A percentile compares a stretch with the other conserved stretches of the same genome.
Conservation (phyloP, 2,329 filamentous ascomycete species). For the Penicillium sp. region DNA sequence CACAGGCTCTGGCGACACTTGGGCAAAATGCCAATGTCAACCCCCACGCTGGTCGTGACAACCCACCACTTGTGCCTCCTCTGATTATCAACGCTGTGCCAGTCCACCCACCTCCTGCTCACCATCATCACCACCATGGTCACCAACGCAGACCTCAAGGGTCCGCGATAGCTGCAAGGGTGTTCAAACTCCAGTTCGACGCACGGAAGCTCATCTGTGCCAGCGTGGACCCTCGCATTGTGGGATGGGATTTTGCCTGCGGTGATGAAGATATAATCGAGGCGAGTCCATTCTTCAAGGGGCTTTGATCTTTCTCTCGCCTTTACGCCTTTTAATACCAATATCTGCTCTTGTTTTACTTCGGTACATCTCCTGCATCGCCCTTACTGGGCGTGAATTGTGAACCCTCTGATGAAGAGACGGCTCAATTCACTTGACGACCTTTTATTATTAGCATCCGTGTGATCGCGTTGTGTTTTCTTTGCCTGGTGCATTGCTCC, state of each 20-base stretch:
- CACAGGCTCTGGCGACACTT: slow-evolving; percentile 15
- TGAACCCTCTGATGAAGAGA: neutral
- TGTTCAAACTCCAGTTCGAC: slow-evolving; percentile 98
- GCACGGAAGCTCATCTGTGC: slow-evolving; percentile 91
- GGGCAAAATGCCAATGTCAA: slow-evolving; percentile 4
- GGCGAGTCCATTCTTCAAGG: slow-evolving; percentile 72
- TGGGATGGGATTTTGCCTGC: slow-evolving; percentile 97
- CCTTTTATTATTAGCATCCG: slow-evolving; percentile 4
- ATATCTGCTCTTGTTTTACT: neutral
- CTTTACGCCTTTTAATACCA: neutral
- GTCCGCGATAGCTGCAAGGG: slow-evolving; percentile 53
- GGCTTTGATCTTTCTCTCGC: slow-evolving; percentile 29
- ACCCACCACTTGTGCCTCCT: slow-evolving; percentile 5
- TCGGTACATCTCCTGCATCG: neutral
- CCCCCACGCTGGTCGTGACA: slow-evolving; percentile 5
- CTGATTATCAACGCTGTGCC: slow-evolving; percentile 1
- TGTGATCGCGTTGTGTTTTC: neutral
- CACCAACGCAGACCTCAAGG: slow-evolving; percentile 22
- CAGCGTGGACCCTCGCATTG: slow-evolving; percentile 85
- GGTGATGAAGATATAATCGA: slow-evolving; percentile 77
- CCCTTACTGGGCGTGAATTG: neutral
- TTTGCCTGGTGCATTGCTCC: neutral
- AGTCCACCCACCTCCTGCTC: slow-evolving; percentile 3
- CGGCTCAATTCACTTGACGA: slow-evolving; percentile 2
- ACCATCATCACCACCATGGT: slow-evolving; percentile 21